Conservation (phyloP, 257 asterid species). For the Rauvolfia tetraphylla region DNA sequence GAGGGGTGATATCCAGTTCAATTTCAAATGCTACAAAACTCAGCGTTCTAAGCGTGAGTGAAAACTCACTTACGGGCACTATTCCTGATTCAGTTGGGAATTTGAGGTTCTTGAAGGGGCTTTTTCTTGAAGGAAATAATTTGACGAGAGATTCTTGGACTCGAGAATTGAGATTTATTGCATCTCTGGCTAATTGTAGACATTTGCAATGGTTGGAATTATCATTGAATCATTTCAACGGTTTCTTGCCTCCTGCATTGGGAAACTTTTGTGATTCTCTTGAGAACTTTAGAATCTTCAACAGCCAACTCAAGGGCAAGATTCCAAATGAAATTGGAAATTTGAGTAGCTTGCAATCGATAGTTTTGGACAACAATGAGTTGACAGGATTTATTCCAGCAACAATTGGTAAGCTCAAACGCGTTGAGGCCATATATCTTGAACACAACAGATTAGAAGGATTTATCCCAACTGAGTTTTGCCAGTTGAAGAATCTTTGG, state of each 20-base stretch:
- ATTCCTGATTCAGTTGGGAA: constrained; percentile 37
- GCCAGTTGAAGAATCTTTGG: too few relatives aligned
- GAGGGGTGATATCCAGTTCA: constrained; percentile 39
- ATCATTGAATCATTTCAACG: constrained; percentile 36
- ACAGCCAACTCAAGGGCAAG: constrained; percentile 30
- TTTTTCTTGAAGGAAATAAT: constrained; percentile 32
- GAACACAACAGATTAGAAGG: constrained; percentile 45
- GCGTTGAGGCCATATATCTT: constrained; percentile 40
- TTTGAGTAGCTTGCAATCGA: constrained; percentile 27
- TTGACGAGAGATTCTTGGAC: constrained; percentile 33
- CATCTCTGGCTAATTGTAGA: constrained; percentile 43
- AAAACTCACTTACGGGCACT: constrained; percentile 33
- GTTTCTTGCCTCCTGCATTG: constrained; percentile 39
- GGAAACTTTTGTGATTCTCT: constrained; percentile 44
- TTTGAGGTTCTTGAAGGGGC: constrained; percentile 21
- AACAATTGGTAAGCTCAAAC: constrained; percentile 29
- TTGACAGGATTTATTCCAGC: constrained; percentile 38
- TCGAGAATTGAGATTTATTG: constrained; percentile 24
- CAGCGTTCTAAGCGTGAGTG: constrained; percentile 10
- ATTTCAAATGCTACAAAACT: constrained; percentile 47
- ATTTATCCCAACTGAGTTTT: constrained; percentile 24
- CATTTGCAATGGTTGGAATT: constrained; percentile 13
- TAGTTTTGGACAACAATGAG: constrained; percentile 35
- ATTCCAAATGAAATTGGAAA: constrained; percentile 49
- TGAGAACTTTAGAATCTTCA: constrained; percentile 19